Evolutionary conservation across 345 rosid species (phyloP).

Genomic region (Salix caprea): DNA sequence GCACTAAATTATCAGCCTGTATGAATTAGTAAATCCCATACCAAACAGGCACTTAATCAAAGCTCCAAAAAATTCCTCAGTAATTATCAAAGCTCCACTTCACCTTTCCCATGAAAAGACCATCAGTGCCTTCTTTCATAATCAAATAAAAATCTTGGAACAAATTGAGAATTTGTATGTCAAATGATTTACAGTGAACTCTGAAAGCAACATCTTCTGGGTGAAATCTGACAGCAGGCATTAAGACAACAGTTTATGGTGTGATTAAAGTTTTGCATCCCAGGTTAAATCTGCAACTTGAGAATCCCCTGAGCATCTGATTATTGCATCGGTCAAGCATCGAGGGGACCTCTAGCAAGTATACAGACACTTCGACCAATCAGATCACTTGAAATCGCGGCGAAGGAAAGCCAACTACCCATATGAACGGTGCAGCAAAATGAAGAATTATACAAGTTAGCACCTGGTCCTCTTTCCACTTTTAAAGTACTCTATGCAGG

Average conservation of each 20-base stretch:
- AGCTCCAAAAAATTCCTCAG: too few relatives aligned
- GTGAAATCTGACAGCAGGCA: background rate
- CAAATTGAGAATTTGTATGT: background rate
- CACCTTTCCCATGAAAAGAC: background rate
- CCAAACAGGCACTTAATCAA: too few relatives aligned
- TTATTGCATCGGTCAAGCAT: background rate
- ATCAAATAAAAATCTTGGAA: background rate
- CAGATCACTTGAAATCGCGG: slow-evolving; percentile 2
- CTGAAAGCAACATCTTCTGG: background rate
- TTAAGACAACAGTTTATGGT: background rate
- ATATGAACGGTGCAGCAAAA: background rate
- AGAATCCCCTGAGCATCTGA: background rate
- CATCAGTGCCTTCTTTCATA: background rate
- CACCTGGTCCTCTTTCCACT: slow-evolving; percentile 31
- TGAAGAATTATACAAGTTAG: slow-evolving; percentile 8
- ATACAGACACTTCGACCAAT: background rate
- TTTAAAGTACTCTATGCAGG: slow-evolving; percentile 50
- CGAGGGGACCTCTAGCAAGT: background rate
- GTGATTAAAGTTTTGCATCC: background rate
- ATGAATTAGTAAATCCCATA: too few relatives aligned
- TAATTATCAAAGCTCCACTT: too few relatives aligned
- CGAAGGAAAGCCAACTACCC: background rate
- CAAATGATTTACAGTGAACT: slow-evolving; percentile 5
- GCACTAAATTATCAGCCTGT: too few relatives aligned
- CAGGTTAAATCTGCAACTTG: background rate